Evolutionary conservation across 169 alveolate species (phyloP).

Genomic region (Plasmodium reichenowi): DNA sequence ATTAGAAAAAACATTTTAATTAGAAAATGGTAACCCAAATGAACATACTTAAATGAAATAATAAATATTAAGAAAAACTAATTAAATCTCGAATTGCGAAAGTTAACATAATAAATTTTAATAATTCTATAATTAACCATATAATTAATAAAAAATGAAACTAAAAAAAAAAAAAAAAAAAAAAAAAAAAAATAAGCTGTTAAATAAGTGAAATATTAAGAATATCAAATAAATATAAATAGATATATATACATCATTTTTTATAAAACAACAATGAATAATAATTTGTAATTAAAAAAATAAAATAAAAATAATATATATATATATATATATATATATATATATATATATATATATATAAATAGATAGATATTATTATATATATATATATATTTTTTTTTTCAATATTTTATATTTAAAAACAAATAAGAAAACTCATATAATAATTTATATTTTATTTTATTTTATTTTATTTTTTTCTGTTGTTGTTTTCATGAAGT

Average conservation of each 20-base stretch:
- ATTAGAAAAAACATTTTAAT: constrained; percentile 71
- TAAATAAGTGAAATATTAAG: no score
- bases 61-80: constrained; percentile 15
- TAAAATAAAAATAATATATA: neutral
- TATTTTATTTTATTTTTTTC: constrained; percentile 27
- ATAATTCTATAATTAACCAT: constrained; percentile 5
- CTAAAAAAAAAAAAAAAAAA: constrained; percentile 2
- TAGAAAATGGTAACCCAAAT: neutral
- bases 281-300: neutral
- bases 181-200: neutral
- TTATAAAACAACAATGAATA: no score
- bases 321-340: neutral
- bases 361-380: neutral
- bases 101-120: neutral
- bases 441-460: neutral
- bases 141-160: constrained; percentile 8
- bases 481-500: constrained; percentile 56
- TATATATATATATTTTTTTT: neutral
- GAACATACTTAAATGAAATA: neutral
- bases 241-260: no score
- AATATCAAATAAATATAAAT: no score
- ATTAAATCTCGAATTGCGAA: neutral
- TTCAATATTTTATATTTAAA: constrained; percentile 11
- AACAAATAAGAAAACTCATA: neutral
- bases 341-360: constrained; percentile 5